These are phyloP conservation scores for Eucalyptus erythrocorys DNA, from an alignment of 345 rosid species.

Conservation along the genomic window DNA sequence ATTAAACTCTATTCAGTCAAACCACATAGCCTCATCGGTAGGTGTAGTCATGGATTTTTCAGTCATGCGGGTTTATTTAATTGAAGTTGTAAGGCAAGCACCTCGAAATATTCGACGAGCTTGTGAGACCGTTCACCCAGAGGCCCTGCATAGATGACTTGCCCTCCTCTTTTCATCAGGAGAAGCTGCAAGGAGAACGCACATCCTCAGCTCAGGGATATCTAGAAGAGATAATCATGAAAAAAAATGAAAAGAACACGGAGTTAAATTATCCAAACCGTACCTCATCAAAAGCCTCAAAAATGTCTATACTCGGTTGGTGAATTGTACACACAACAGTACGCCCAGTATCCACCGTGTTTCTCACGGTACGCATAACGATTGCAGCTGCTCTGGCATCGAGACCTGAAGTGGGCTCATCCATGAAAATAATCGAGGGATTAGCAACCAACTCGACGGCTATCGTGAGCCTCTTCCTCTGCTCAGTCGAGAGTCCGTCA, in stretches of 20 bases:
- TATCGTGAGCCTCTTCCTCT: slow-evolving; percentile 7
- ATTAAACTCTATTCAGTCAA: not conserved
- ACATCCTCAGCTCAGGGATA: not conserved
- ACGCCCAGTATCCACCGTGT: slow-evolving; percentile 9
- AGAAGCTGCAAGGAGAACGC: not conserved
- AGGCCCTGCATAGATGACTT: not conserved
- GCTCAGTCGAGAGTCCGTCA: slow-evolving; percentile 7
- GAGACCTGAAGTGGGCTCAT: slow-evolving; percentile 11
- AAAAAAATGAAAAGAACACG: not conserved
- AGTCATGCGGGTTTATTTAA: not conserved
- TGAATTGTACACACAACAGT: slow-evolving; percentile 13
- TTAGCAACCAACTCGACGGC: slow-evolving; percentile 9
- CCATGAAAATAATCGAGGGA: slow-evolving; percentile 13
- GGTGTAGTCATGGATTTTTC: not conserved
- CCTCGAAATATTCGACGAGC: not conserved
- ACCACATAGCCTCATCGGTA: not conserved
- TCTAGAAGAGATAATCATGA: not conserved
- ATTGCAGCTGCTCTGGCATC: slow-evolving; percentile 15
- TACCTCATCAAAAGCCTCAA: slow-evolving; percentile 12
- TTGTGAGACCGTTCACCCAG: not conserved
- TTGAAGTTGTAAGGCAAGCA: not conserved
- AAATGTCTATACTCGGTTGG: slow-evolving; percentile 10
- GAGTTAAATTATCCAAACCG: not conserved
- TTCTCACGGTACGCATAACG: slow-evolving; percentile 9
- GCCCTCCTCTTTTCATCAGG: not conserved